A percentile compares a stretch with the other conserved stretches of the same genome.
These are phyloP conservation scores for Sphaerobolus stellatus DNA, from an alignment of 1,284 basidiomycete species.

Conservation along the genomic window DNA sequence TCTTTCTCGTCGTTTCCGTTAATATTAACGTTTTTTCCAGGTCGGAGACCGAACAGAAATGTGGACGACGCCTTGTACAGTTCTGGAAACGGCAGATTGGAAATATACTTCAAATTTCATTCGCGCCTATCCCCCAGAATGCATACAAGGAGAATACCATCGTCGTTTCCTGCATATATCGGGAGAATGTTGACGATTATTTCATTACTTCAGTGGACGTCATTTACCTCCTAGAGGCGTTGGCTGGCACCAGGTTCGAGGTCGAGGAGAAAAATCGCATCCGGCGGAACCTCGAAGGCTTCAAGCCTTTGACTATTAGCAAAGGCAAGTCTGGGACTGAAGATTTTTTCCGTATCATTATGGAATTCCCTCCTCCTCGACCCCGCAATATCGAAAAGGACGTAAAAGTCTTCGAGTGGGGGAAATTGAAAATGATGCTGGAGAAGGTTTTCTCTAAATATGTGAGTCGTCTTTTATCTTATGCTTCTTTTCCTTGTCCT, in stretches of 20 bases:
- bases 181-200: constrained; percentile 74
- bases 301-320: constrained; percentile 86
- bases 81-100: constrained; percentile 65
- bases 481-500: background rate
- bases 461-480: constrained; percentile 49
- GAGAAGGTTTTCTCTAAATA: constrained; percentile 96
- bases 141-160: constrained; percentile 56
- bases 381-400: constrained; percentile 98
- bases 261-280: constrained; percentile 98
- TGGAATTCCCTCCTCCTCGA: constrained; percentile 92
- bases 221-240: constrained; percentile 87
- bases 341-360: constrained; percentile 90
- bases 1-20: background rate
- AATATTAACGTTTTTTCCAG: constrained; percentile 25
- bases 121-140: constrained; percentile 57
- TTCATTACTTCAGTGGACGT: constrained; percentile 95
- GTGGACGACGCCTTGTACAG: constrained; percentile 68
- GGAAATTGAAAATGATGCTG: constrained; percentile 73
- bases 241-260: constrained; percentile 81
- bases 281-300: constrained; percentile 89
- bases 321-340: constrained; percentile 82
- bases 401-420: constrained; percentile 97
- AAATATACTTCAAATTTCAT: constrained; percentile 60
- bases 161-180: constrained; percentile 88
- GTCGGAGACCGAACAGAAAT: constrained; percentile 54